Base-by-base conservation (phyloP, 2,329 filamentous ascomycete genomes). In the Neofusicoccum sp. region DNA sequence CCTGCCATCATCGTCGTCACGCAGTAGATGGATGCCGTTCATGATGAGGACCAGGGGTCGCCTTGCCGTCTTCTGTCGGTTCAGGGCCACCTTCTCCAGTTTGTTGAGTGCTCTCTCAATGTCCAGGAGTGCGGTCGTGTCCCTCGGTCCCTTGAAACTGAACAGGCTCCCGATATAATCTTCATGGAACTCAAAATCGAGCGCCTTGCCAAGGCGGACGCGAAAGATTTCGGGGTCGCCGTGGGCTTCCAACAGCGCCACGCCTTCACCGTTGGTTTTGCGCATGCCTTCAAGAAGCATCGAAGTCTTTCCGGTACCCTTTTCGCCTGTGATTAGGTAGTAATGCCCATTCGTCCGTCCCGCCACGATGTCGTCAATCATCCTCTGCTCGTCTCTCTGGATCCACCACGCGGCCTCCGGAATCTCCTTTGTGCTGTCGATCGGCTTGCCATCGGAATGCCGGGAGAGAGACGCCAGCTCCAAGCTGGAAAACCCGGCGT, bases 41-140 rank as follows among this genome's bases (percentile, higher is more conserved):
- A 97, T 86, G 70, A 97, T 93, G 66, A 97, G 75, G 14, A 97
- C 82, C 14, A 97, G 80, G 3, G 93, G 93, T 64, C 83, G 82
- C 11, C 84, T 83, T 34, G 85, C 76, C 63, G 76, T 78, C 37
- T 81, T 79, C 41, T 91, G 81, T 58, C 89, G 84, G 68, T 81
- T 80, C 64, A 97, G 78, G 1, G 93, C 93, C 11, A 96, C 90
- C 76, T 97, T 97, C 73, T 97, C 93, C 14, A 97, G 80, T 77
- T 97, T 97, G 81, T 97, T 97, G 72, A 97, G 87, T 0, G 93
- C 93, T 34, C 93, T 86, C 73, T 97, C 93, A 65, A 97, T 96
- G 71, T 97, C 93, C 2, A 97, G 82, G 41, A 97, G 80, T 3
- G 93, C 91, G 0, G 91, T 95, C 9, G 90, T 91, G 71, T 97